Base-by-base conservation (phyloP, 2,329 filamentous ascomycete genomes). In the Cladosporium cucumerinum region DNA sequence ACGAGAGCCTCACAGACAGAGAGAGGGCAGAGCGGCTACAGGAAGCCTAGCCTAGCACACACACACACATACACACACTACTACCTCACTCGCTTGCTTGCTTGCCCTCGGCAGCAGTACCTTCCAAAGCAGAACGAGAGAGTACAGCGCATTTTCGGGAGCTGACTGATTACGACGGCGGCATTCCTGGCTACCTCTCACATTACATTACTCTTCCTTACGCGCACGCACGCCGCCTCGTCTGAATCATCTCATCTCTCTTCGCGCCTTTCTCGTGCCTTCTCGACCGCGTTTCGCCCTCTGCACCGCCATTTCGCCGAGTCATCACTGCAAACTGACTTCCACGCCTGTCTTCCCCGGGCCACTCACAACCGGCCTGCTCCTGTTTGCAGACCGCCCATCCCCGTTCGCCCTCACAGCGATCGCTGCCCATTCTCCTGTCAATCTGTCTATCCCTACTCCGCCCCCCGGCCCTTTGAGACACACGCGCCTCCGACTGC, bases 381-480 rank as follows among this genome's bases (percentile, higher is more conserved):
- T 28, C 12, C 12, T 18, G 48, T 28, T 55, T 46, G 26, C 58
- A 49, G 58, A 62, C 60, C 60, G 60, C 60, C 49, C 23, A 62
- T 55, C 60, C 60, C 49, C 30, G 49, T 55, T 32, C 60, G 18
- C 39, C 26, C 25, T 49, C 58, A 32, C 43, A 51, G 58, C 49
- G 60, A 62, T 62, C 60, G 49, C 60, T 43, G 49, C 60, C 49
- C 49, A 39, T 62, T 43, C 48, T 55, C 48, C 59, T 54, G 57
- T 32, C 46, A 25, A 39, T 61, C 58, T 61, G 60, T 52, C 60
- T 18, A 62, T 62, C 60, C 60, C 60, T 62, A 25, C 60, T 51
- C 32, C 16, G 25, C 60, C 60, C 59, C 36, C 39, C 39, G 39
- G 39, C 39, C 8, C 23, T n/a, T 26, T 16, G 30, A 57, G 54